Conservation (phyloP, 1,284 basidiomycete genomes). For the Heterobasidion occidentale region DNA sequence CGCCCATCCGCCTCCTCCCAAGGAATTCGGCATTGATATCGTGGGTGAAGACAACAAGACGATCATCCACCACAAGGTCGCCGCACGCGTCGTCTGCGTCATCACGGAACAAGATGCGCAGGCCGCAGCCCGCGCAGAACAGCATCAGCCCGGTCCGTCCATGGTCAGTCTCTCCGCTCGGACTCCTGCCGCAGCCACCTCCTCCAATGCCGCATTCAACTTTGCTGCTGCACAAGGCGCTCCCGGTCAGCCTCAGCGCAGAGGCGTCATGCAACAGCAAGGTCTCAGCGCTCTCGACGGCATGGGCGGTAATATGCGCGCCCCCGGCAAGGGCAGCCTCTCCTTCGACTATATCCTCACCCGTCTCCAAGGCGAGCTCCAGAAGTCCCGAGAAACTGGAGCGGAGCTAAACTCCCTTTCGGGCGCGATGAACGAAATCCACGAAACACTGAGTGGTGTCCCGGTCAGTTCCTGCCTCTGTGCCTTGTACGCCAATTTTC, state of each 20-base stretch:
- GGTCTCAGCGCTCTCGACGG: slow-evolving; percentile 65
- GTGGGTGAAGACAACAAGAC: slow-evolving; percentile 98
- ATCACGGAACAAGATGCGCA: slow-evolving; percentile 82
- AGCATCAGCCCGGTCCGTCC: slow-evolving; percentile 35
- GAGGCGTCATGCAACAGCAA: slow-evolving; percentile 48
- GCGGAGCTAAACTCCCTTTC: slow-evolving; percentile 78
- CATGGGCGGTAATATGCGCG: slow-evolving; percentile 62
- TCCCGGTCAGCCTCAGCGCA: slow-evolving; percentile 32
- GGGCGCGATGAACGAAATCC: slow-evolving; percentile 84
- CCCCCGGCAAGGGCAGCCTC: slow-evolving; percentile 70
- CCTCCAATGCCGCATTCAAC: slow-evolving; percentile 27
- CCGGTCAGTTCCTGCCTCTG: slow-evolving; percentile 41
- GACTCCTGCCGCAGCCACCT: slow-evolving; percentile 28
- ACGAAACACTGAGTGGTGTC: slow-evolving; percentile 85
- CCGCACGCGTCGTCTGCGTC: slow-evolving; percentile 87
- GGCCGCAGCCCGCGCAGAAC: slow-evolving; percentile 58
- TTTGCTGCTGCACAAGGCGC: slow-evolving; percentile 26
- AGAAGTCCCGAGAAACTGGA: slow-evolving; percentile 93
- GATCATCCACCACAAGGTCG: slow-evolving; percentile 97
- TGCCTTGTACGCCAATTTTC: not conserved
- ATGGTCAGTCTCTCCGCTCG: slow-evolving; percentile 16
- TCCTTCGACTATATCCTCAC: slow-evolving; percentile 80
- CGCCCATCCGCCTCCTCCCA: not conserved
- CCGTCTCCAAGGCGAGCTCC: slow-evolving; percentile 80
- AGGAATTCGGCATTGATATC: slow-evolving; percentile 99